phyloP scores from a whole-genome alignment of 2,329 filamentous ascomycete genomes.

The Fusarium torulosum region DNA sequence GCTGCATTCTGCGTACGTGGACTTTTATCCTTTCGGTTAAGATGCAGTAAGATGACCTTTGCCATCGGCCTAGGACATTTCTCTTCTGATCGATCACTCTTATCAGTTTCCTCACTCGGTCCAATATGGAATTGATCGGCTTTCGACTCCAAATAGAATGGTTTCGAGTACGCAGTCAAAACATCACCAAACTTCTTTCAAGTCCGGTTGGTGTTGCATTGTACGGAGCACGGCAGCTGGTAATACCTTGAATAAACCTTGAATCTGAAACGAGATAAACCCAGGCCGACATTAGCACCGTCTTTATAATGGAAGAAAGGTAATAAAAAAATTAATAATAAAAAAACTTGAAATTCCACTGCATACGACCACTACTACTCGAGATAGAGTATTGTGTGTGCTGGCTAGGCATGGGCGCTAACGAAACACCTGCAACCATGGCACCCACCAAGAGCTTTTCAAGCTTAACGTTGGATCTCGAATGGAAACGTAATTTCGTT shows the following conservation, averaged over 20 bases:
- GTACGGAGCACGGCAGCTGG: constrained; percentile 1
- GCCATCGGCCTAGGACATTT: background rate
- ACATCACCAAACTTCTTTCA: background rate
- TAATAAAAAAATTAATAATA: too few species aligned
- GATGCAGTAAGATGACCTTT: background rate
- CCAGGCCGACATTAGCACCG: constrained; percentile 14
- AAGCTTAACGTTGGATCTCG: constrained; percentile 27
- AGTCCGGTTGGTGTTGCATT: constrained; percentile 13
- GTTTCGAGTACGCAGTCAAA: background rate
- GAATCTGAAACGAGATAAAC: constrained; percentile 30
- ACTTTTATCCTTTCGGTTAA: constrained; percentile 21
- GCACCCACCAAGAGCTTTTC: constrained; percentile 11
- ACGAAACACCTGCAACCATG: constrained; percentile 12
- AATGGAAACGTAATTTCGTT: constrained; percentile 28
- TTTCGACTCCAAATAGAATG: constrained; percentile 19
- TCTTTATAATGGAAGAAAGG: constrained; percentile 26
- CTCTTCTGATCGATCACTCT: constrained; percentile 4
- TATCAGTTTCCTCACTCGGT: background rate
- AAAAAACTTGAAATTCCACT: constrained; percentile 21
- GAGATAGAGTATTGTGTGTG: constrained; percentile 7
- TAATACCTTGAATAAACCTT: constrained; percentile 13
- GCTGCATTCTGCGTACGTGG: constrained; percentile 28
- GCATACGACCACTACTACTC: background rate
- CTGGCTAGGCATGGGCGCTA: constrained; percentile 15
- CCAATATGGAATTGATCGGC: constrained; percentile 15